Evolutionary conservation across 2,329 filamentous ascomycete genomes (phyloP), one percentile per base, ranked within the genome.

Genomic region (Endocalyx cinctus): DNA sequence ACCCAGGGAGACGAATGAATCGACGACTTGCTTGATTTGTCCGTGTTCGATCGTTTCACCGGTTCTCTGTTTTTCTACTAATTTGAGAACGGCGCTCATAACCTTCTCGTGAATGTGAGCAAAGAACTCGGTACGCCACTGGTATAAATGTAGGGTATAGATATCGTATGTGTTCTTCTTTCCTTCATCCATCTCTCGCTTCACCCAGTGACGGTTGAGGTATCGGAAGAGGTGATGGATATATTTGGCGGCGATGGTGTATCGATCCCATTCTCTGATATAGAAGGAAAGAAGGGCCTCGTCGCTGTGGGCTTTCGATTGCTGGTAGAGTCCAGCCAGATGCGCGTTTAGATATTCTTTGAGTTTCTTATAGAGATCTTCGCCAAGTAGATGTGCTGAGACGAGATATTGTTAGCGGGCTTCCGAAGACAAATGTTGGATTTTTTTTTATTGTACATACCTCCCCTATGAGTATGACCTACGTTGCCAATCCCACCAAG

Each of bases 151-250:
- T 22, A 98, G 68, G 1, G 92, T 98, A 63, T 98, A 98, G 29
- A 98, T 92, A 59, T 98, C 92, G 60, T 94, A 97, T 6, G 97
- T 86, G 52, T 90, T 86, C 69, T 97, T 96, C 67, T 98, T 97
- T 20, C 92, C 92, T 61, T 98, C 92, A 44, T 98, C 92, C 66
- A 98, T 95, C 65, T 98, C 92, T 18, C 92, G 77, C 72, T 96
- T 98, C 2, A 98, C 92, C 92, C 94, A 98, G 64, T 98, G 92
- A 18, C 92, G 79, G 57, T 98, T 98, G 17, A 98, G 77, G 57
- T 98, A 98, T 34, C 84, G 74, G 70, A 98, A 98, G 6, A 98
- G 69, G 58, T 98, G 90, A 62, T 98, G 94, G 59, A 96, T 92
- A 65, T 94, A 98, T 62, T 94, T 94, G 39, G 89, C 92, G 1